These are phyloP conservation scores for Decorospora gaudefroyi DNA, from an alignment of 2,329 filamentous ascomycete genomes.

Conservation along the genomic window DNA sequence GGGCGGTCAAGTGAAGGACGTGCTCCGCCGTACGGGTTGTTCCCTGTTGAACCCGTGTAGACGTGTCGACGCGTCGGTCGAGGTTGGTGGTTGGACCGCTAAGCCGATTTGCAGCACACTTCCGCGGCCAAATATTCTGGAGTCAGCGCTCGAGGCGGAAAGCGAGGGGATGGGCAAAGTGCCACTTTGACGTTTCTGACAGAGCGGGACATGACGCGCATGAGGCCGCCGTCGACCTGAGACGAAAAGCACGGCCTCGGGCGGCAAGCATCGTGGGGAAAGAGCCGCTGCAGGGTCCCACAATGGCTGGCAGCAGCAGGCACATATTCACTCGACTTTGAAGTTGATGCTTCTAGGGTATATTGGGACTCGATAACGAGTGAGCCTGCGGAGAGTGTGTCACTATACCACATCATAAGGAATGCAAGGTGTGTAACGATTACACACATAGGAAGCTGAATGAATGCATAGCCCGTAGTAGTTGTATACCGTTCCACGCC, in stretches of 20 bases:
- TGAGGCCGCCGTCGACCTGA: slow-evolving; percentile 26
- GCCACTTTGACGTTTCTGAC: no score
- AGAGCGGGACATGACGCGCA: slow-evolving; percentile 23
- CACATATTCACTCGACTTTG: no score
- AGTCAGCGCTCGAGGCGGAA: slow-evolving; percentile 1
- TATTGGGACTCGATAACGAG: no score
- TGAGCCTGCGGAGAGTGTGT: no score
- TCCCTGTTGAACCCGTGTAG: slow-evolving; percentile 13
- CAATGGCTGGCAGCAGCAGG: no score
- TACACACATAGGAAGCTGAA: no score
- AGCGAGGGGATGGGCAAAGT: not conserved
- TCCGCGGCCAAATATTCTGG: slow-evolving; percentile 11
- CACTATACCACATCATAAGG: no score
- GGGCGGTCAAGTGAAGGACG: slow-evolving; percentile 18
- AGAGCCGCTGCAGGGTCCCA: slow-evolving; percentile 17
- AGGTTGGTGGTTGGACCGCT: slow-evolving; percentile 31
- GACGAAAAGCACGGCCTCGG: slow-evolving; percentile 29
- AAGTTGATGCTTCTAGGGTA: no score
- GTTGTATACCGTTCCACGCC: no score
- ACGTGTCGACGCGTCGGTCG: slow-evolving; percentile 24
- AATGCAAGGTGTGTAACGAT: no score
- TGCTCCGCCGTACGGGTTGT: slow-evolving; percentile 17
- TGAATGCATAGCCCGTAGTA: no score
- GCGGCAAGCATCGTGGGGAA: slow-evolving; percentile 27
- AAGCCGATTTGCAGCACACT: slow-evolving; percentile 23